phyloP scores from a whole-genome alignment of 768 basidiomycete genomes.

The Russula earlei region DNA sequence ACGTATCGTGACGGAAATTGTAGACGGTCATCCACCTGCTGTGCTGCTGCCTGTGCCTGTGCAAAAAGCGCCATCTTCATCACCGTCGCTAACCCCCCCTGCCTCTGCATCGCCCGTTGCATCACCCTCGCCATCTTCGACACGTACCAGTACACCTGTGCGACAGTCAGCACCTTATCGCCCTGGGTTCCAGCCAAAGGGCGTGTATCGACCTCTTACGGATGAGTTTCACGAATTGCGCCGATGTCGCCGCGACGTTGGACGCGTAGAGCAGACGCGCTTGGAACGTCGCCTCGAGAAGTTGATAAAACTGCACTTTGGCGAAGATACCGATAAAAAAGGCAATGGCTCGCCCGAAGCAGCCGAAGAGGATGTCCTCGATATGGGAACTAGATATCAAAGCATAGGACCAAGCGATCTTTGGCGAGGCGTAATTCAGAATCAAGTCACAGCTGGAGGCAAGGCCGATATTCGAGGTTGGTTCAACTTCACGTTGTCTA shows the following conservation, averaged over 20 bases:
- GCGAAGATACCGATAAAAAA: slow-evolving; percentile 23
- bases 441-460: slow-evolving; percentile 34
- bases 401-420: slow-evolving; percentile 59
- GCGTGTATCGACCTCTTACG: slow-evolving; percentile 69
- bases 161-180: slow-evolving; percentile 56
- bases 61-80: slow-evolving; percentile 17
- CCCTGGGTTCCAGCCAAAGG: slow-evolving; percentile 89
- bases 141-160: slow-evolving; percentile 11
- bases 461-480: slow-evolving; percentile 63
- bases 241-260: slow-evolving; percentile 31
- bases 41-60: neutral
- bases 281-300: slow-evolving; percentile 84
- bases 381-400: slow-evolving; percentile 63
- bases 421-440: slow-evolving; percentile 53
- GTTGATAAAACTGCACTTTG: slow-evolving; percentile 66
- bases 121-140: slow-evolving; percentile 20
- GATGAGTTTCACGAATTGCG: slow-evolving; percentile 63
- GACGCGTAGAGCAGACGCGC: slow-evolving; percentile 72
- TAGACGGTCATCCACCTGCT: neutral
- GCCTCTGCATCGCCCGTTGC: slow-evolving; percentile 11
- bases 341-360: slow-evolving; percentile 17
- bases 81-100: slow-evolving; percentile 19
- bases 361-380: slow-evolving; percentile 45
- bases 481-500: slow-evolving; percentile 16
- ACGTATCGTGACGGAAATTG: neutral